A percentile compares a stretch with the other conserved stretches of the same genome.
phyloP scores from a whole-genome alignment of 2,329 filamentous ascomycete species.

The Berkeleyomyces rouxiae region DNA sequence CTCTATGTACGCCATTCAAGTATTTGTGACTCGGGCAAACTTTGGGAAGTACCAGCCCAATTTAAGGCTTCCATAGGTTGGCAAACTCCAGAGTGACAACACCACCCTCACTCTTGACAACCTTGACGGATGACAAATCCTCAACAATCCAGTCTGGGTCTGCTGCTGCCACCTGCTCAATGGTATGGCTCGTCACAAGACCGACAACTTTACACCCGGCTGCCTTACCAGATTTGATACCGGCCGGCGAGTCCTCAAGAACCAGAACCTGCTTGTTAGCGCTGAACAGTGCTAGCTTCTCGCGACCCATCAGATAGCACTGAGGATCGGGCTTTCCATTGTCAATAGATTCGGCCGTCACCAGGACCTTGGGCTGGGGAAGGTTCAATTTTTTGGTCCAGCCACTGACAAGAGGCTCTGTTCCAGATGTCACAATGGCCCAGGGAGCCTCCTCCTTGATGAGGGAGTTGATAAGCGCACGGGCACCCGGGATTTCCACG shows the following conservation, averaged over 20 bases:
- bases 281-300: conserved; percentile 38
- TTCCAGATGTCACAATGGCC: conserved; percentile 75
- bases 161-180: conserved; percentile 53
- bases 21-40: not conserved
- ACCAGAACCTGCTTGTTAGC: conserved; percentile 46
- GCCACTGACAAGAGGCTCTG: conserved; percentile 47
- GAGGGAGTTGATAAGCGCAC: conserved; percentile 50
- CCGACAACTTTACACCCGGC: conserved; percentile 75
- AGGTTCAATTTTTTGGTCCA: conserved; percentile 55
- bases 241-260: conserved; percentile 77
- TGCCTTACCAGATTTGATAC: conserved; percentile 66
- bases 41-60: not conserved
- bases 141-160: conserved; percentile 77
- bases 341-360: conserved; percentile 60
- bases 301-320: conserved; percentile 54
- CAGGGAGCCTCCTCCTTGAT: conserved; percentile 49
- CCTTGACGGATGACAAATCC: conserved; percentile 57
- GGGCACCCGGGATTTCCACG: conserved; percentile 70
- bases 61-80: conserved; percentile 33
- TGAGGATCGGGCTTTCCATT: conserved; percentile 62
- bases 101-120: conserved; percentile 41
- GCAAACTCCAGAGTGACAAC: conserved; percentile 50
- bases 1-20: not conserved
- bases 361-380: conserved; percentile 46
- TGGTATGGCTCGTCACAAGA: conserved; percentile 68